phyloP scores from a whole-genome alignment of 495 filamentous ascomycete species.

The Mycothermus thermophilus region DNA sequence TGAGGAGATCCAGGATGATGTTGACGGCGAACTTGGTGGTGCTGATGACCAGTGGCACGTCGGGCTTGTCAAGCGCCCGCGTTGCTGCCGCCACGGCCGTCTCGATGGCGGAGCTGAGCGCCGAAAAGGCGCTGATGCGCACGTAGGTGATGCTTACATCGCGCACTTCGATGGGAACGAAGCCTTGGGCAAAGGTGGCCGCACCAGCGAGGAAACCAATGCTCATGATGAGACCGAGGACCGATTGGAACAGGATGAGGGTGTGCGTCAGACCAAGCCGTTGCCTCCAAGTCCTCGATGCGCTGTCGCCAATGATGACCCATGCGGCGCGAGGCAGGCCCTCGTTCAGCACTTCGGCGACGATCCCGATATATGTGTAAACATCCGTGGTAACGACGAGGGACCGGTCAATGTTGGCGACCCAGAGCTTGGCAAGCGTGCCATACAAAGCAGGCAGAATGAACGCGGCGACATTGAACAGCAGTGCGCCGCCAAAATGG shows the following conservation, averaged over 20 bases:
- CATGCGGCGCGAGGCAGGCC: conserved; percentile 57
- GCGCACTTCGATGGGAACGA: conserved; percentile 48
- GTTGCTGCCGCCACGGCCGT: conserved; percentile 48
- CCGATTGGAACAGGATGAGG: conserved; percentile 44
- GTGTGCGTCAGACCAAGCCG: conserved; percentile 50
- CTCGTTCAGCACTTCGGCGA: conserved; percentile 60
- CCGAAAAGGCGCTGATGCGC: conserved; percentile 47
- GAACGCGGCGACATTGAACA: conserved; percentile 51
- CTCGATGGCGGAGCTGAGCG: conserved; percentile 49
- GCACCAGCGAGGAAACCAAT: conserved; percentile 46
- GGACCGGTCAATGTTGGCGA: conserved; percentile 51
- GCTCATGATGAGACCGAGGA: conserved; percentile 46
- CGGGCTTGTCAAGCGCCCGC: conserved; percentile 55
- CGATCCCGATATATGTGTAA: conserved; percentile 44
- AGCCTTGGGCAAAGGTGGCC: conserved; percentile 39
- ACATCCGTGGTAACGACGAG: conserved; percentile 55
- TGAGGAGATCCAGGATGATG: not conserved
- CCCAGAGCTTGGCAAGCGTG: conserved; percentile 61
- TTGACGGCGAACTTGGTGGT: conserved; percentile 1
- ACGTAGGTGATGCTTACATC: conserved; percentile 48
- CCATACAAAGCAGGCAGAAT: conserved; percentile 53
- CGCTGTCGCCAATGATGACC: conserved; percentile 54
- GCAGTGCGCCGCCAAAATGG: not conserved
- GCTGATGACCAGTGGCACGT: conserved; percentile 16
- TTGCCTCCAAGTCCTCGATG: conserved; percentile 35